A percentile compares a stretch with the other conserved stretches of the same genome.
Conservation (phyloP, 306 rosid species). For the Trichosanthes cucumerina region DNA sequence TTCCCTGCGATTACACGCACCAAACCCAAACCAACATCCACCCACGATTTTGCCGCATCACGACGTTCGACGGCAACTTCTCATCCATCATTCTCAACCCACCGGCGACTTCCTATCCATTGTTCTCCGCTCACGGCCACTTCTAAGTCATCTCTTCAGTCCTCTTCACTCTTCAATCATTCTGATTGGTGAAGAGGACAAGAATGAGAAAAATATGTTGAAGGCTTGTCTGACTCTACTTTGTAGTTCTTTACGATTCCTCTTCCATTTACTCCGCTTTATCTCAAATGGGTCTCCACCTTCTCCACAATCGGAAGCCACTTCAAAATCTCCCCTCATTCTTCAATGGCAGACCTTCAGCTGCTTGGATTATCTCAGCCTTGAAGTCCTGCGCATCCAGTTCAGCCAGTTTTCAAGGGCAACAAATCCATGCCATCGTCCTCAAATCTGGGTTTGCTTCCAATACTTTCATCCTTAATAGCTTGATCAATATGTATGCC, state of each 20-base stretch:
- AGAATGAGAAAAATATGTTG: too few species aligned
- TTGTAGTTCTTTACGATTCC: background rate
- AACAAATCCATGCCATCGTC: slow-evolving; percentile 49
- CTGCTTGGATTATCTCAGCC: slow-evolving; percentile 37
- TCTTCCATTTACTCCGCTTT: slow-evolving; percentile 8
- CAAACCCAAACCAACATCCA: too few species aligned
- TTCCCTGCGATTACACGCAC: too few species aligned
- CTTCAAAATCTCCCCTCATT: slow-evolving; percentile 30
- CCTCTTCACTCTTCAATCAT: too few species aligned
- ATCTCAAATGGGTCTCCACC: slow-evolving; percentile 42
- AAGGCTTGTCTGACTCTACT: too few species aligned
- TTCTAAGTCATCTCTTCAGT: too few species aligned
- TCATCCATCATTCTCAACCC: too few species aligned
- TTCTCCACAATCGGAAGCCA: slow-evolving; percentile 12
- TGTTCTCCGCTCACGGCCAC: too few species aligned
- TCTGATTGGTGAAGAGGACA: too few species aligned
- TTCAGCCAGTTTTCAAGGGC: slow-evolving; percentile 38
- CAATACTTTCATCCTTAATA: slow-evolving; percentile 51
- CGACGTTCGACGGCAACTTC: too few species aligned
- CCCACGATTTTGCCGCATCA: too few species aligned
- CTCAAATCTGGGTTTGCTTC: slow-evolving; percentile 52
- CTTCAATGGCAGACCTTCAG: slow-evolving; percentile 25
- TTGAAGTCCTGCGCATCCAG: slow-evolving; percentile 61
- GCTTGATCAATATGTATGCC: slow-evolving; percentile 65
- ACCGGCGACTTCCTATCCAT: too few species aligned